Evolutionary conservation across 2,329 filamentous ascomycete species (phyloP), one percentile per base, ranked within the genome.

Genomic region (Colletotrichum tanaceti): DNA sequence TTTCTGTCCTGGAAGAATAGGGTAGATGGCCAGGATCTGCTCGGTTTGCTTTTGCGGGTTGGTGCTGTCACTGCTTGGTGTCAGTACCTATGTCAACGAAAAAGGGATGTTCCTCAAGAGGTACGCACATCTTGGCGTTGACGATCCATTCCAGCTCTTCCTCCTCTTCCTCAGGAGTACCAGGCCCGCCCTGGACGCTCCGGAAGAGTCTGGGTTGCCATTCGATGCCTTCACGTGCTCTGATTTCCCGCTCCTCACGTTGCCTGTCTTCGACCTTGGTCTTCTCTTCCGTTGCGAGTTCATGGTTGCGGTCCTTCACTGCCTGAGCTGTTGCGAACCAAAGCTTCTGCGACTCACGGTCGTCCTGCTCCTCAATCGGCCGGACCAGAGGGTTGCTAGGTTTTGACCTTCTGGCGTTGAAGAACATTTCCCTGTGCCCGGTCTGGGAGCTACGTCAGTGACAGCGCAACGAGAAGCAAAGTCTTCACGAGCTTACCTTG

Each of bases 81-180:
- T 68, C 9, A 46, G 46, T 41, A 35, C 9, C 32, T 10, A 35
- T 2, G 5, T 50, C n/a, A n/a, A 9, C 6, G 18, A 16, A 5
- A 20, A 13, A 52, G 22, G 32, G 20, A 5, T 18, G 22, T 7
- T 0, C 20, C 5, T 22, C 9, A 4, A 18, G 18, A 49, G 49
- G 10, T n/a, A 78, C 84, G 76, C 80, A 97, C 94, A 99, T 87
- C 64, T 90, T 85, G 1, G 94, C 91, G 78, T 95, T 91, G 75
- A 99, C 92, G 75, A 98, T 94, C 93, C 93, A 99, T 79, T 98
- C 96, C 38, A 99, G 82, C 72, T 93, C 93, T 77, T 97, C 93
- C 78, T 97, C 92, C 35, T 92, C 93, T 77, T 95, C 90, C 71
- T 96, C 92, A 4, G 86, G 77, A 1, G 89, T 90, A 39, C 90